Percentiles rank a stretch among this genome's conserved stretches.
Conservation (phyloP, 2,329 filamentous ascomycete genomes). For the Scleromitrula shiraiana region DNA sequence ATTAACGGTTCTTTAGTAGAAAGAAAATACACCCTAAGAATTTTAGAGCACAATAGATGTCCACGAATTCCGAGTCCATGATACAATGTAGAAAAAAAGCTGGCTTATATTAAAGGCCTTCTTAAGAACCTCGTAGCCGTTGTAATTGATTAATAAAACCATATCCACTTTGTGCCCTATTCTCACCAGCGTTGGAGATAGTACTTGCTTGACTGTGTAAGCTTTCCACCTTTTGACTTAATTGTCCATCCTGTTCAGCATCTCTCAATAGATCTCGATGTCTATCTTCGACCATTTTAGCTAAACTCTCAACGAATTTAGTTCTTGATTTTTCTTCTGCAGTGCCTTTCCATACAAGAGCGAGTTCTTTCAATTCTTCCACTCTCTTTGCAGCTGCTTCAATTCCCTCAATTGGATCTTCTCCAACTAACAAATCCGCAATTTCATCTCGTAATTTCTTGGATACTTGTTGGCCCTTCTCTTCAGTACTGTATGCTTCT, state of each 20-base stretch:
- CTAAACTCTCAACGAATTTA: conserved; percentile 74
- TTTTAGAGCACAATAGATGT: no score
- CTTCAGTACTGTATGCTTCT: conserved; percentile 63
- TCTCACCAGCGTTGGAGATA: conserved; percentile 13
- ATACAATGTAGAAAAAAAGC: no score
- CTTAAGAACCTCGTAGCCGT: conserved; percentile 28
- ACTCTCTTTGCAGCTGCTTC: conserved; percentile 68
- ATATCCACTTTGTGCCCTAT: conserved; percentile 25
- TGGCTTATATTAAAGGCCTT: no score
- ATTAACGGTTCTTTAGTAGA: no score
- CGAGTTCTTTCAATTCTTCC: conserved; percentile 67
- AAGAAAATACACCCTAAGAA: no score
- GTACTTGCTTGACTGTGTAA: conserved; percentile 18
- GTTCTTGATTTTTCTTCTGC: conserved; percentile 81
- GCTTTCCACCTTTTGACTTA: conserved; percentile 21
- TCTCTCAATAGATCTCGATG: conserved; percentile 29
- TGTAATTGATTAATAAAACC: conserved; percentile 31
- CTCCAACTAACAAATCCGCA: conserved; percentile 51
- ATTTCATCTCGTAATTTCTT: conserved; percentile 66
- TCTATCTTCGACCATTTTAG: conserved; percentile 74
- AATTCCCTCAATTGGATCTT: conserved; percentile 57
- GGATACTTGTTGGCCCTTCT: conserved; percentile 78
- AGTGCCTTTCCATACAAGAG: conserved; percentile 88
- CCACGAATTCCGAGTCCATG: no score
- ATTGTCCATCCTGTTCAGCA: conserved; percentile 23